Base-by-base conservation (phyloP, 257 asterid species). In the Buddleja alternifolia region DNA sequence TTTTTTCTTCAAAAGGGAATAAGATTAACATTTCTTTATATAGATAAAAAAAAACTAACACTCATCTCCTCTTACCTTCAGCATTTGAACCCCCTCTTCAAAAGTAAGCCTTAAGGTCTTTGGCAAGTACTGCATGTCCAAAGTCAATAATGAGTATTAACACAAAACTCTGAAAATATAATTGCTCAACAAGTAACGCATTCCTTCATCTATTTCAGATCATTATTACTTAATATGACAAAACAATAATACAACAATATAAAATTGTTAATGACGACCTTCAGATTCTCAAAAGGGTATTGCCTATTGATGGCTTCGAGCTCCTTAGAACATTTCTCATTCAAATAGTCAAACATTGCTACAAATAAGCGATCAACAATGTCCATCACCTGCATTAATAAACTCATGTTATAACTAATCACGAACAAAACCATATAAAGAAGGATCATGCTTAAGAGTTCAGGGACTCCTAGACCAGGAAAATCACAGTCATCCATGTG, bases 21-120 rank as follows among this genome's bases (percentile, higher is more conserved):
- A 17, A 51, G 6, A 17, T 29, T 29, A 24, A 15, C 11, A 48
- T 10, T 10, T 23, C 34, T 23, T 7, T 14, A 37, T 19, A 48
- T 57, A 70, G 20, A 37, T n/a, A 36, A n/a, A 61, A n/a, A 61
- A 17, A 4, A 56, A 17, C 21, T 42, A 56, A 17, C 21, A 48
- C 12, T 39, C 54, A 47, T 52, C 7, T 37, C 48, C 37, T 40
- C 80, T 75, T 78, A 86, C 97, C 96, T 82, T 81, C 65, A 93
- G 91, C 96, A 90, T 88, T 75, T 85, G 90, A 73, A 93, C 74
- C 46, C 99, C 97, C 82, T 86, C 96, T 71, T 83, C 96, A 76
- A 90, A 93, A 34, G 96, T 88, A 57, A 93, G 97, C 39, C 92
- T 81, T 48, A 90, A 77, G 32, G 99, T 93, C 70, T 80, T 78